Evolutionary conservation across 441 rosid species (phyloP).

Genomic region (Populus hybrid): DNA sequence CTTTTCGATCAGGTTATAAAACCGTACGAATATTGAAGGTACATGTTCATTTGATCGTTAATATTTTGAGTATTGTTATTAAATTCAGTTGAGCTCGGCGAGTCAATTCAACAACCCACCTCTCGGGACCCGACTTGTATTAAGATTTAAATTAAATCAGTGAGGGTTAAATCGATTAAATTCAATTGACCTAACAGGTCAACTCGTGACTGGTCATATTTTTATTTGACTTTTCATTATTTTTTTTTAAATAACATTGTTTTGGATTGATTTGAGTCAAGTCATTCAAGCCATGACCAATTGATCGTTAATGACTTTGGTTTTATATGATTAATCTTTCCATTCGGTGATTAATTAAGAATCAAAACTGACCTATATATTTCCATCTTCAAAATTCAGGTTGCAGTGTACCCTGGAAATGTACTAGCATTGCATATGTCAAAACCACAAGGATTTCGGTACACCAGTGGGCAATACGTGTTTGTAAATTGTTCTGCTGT

Average conservation of each 20-base stretch:
- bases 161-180: no score
- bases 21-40: conserved; percentile 77
- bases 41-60: neutral
- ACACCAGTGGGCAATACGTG: conserved; percentile 84
- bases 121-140: neutral
- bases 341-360: neutral
- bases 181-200: accelerated
- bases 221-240: no score
- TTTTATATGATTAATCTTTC: neutral
- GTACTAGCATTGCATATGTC: conserved; percentile 76
- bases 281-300: accelerated
- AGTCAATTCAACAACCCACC: accelerated
- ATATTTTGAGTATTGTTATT: neutral
- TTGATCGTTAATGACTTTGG: no score
- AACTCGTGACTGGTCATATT: accelerated
- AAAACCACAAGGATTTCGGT: conserved; percentile 71
- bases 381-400: conserved; percentile 36
- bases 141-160: neutral
- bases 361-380: neutral
- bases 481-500: conserved; percentile 37
- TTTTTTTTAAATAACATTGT: no score
- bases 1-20: conserved; percentile 61
- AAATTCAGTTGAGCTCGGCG: neutral
- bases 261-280: no score
- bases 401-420: conserved; percentile 80